phyloP scores from a whole-genome alignment of 768 basidiomycete genomes.

The Tricholoma saponaceum region DNA sequence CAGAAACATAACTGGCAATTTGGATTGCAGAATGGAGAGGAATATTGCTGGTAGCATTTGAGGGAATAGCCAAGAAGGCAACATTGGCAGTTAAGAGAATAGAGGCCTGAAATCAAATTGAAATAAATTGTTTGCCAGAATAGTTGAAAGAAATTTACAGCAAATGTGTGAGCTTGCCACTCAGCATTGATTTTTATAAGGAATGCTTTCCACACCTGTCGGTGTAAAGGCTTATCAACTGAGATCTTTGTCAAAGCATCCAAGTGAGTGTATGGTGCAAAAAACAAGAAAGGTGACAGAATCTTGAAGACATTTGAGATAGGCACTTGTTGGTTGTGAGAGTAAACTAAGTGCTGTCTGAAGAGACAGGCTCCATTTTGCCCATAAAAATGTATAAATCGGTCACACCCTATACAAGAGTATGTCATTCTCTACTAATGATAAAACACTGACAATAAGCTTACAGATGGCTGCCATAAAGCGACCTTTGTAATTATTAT shows the following conservation, averaged over 20 bases:
- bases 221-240: slow-evolving; percentile 43
- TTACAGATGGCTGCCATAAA: too few species aligned
- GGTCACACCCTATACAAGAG: slow-evolving; percentile 6
- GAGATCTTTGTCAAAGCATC: slow-evolving; percentile 38
- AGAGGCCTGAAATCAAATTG: too few species aligned
- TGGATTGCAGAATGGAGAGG: slow-evolving; percentile 23
- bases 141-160: slow-evolving; percentile 34
- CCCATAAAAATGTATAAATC: slow-evolving; percentile 40
- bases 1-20: slow-evolving; percentile 40
- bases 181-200: slow-evolving; percentile 32
- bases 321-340: slow-evolving; percentile 9
- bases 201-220: slow-evolving; percentile 41
- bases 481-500: too few species aligned
- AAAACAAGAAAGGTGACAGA: slow-evolving; percentile 40
- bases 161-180: slow-evolving; percentile 38
- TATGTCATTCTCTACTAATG: too few species aligned
- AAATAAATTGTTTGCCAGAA: background rate
- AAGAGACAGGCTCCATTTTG: slow-evolving; percentile 39
- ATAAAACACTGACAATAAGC: too few species aligned
- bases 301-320: slow-evolving; percentile 29
- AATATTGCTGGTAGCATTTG: slow-evolving; percentile 28
- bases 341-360: slow-evolving; percentile 27
- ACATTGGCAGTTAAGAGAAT: slow-evolving; percentile 48
- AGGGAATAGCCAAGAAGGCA: slow-evolving; percentile 43
- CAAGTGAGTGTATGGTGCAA: slow-evolving; percentile 38